Evolutionary conservation across 2,329 filamentous ascomycete genomes (phyloP), one percentile per base, ranked within the genome.

Genomic region (Pseudopyricularia cyperi): DNA sequence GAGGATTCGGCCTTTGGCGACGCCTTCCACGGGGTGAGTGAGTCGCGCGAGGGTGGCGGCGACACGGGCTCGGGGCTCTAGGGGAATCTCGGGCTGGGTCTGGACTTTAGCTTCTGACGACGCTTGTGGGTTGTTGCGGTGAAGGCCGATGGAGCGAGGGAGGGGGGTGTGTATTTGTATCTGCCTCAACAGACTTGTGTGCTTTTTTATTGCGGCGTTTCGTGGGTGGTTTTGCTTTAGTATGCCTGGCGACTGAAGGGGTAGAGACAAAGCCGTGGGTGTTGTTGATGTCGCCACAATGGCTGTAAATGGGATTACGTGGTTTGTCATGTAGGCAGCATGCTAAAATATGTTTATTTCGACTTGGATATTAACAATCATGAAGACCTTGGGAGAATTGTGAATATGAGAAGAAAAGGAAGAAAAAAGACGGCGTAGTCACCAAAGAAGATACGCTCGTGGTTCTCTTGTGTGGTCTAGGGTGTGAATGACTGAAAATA

Each of bases 1-100:
- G 85, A 88, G 47, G 85, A 89, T 61, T 88, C 83, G 34, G 87
- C 86, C 1, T 93, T 93, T 68, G 87, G 86, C 3, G 86, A 93
- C 59, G 87, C 87, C 1, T 88, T 91, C 66, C 85, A 89, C 59
- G 79, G 77, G 4, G 76, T 81, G 12, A 74, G 72, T 48, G 57
- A 57, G 30, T 60, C 59, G 8, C 55, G 53, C 9, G 52, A 53
- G 7, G 55, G 53, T 2, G 37, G 49, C 15, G 49, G 37, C 26
- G 50, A 42, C 15, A 15, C 33, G 4, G 47, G 30, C 30, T 49
- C 47, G 17, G 22, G 39, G 12, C 22, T 44, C 9, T 44, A 44
- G 39, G 39, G 19, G 22, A 19, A 44, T 24, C 11, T 8, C 5
- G 39, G 12, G 22, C 39, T 24, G 19, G 22, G 24, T 26, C 19